Conservation (phyloP, 1,284 basidiomycete genomes). For the Xanthoconium separans region DNA sequence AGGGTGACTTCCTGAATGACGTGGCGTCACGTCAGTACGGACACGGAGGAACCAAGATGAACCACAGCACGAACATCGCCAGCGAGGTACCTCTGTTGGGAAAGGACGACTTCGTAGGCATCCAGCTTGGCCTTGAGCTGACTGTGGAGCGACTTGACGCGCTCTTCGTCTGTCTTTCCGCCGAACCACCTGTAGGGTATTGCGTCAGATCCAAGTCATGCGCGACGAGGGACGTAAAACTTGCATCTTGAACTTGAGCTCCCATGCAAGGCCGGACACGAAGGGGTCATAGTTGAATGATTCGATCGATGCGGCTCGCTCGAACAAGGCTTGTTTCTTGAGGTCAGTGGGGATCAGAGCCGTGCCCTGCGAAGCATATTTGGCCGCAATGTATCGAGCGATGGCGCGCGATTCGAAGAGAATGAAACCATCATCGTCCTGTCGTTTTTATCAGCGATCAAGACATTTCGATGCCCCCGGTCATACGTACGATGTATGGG, state of each 20-base stretch:
- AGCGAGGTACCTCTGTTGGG: conserved; percentile 44
- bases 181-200: conserved; percentile 11
- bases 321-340: conserved; percentile 38
- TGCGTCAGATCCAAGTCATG: neutral
- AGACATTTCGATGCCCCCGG: too few relatives aligned
- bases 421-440: conserved; percentile 37
- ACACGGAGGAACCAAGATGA: neutral
- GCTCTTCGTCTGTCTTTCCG: conserved; percentile 26
- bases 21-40: neutral
- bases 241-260: conserved; percentile 27
- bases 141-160: conserved; percentile 23
- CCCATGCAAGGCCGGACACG: conserved; percentile 31
- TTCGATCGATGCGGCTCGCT: conserved; percentile 45
- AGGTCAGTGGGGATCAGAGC: conserved; percentile 34
- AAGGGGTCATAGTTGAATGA: conserved; percentile 39
- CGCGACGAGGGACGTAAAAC: neutral
- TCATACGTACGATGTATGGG: conserved; percentile 45
- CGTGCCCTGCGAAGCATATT: conserved; percentile 31
- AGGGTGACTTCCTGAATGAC: conserved; percentile 42
- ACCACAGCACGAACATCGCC: conserved; percentile 36
- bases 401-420: conserved; percentile 46
- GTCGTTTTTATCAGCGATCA: neutral
- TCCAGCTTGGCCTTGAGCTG: conserved; percentile 37
- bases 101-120: conserved; percentile 44
- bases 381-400: conserved; percentile 38